Base-by-base conservation (phyloP, 495 filamentous ascomycete species). In the Beverwykella pulmonaria region DNA sequence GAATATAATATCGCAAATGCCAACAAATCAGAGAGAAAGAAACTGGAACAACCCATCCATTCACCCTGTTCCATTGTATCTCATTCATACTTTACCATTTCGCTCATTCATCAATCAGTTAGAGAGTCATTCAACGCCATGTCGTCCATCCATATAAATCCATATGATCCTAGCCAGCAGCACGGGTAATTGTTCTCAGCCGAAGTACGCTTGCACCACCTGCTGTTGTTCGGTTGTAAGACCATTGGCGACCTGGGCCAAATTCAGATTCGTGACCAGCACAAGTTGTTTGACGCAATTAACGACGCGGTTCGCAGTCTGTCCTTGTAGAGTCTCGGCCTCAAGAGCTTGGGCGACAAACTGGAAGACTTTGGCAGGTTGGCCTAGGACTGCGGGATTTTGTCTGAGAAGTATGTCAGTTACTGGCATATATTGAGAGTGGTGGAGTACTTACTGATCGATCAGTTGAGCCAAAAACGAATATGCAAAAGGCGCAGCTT, bases 401-500 rank as follows among this genome's bases (percentile, higher is more conserved):
- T 91, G 90, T 75, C 94, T 98, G 15, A 39, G 30, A 22, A 20
- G 30, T 22, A 15, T 52, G 15, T 55, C 22, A 49, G 49, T 22
- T 8, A n/a, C 8, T 23, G 1, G 30, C 15, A 34, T 3, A 34
- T 48, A 50, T 47, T 53, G 1, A 26, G 57, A 59, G 19, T 46
- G 36, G 26, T 59, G 27, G 60, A n/a, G 71, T 67, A 87, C 92
- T 81, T 88, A 97, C 94, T 93, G 88, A 52, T 96, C 90, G 74
- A 99, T 96, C 61, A 99, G 77, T 72, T 96, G 87, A 2, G 89
- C 87, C 56, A 99, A 82, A 76, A 96, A 99, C 8, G 87, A 87
- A 75, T 99, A 99, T 0, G 93, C 93, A 74, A 96, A 98, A 29
- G 95, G 94, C 2, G 95, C 95, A 2, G 94, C 95, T 79, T 98